Conservation (phyloP, 192 early-diverging fungal genomes). For the Mortierella claussenii region DNA sequence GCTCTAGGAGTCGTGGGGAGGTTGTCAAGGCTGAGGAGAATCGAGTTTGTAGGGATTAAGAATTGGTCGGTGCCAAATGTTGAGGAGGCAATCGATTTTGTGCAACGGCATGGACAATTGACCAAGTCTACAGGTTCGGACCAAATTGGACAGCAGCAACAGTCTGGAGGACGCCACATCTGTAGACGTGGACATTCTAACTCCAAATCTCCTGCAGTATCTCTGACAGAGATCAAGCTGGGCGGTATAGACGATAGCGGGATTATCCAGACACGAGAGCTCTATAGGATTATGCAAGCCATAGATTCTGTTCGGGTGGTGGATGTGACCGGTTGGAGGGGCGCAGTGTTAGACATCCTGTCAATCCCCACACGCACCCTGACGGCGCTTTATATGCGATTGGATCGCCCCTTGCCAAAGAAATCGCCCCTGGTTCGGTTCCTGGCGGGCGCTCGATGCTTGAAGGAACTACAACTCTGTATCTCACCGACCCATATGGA, state of each 20-base stretch:
- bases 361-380: constrained; percentile 9
- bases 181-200: background rate
- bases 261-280: constrained; percentile 4
- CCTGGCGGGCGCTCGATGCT: background rate
- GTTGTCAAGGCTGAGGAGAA: constrained; percentile 3
- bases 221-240: constrained; percentile 21
- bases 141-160: background rate
- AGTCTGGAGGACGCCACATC: background rate
- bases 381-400: background rate
- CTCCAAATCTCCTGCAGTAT: background rate
- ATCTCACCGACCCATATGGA: constrained; percentile 9
- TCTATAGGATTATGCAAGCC: constrained; percentile 21
- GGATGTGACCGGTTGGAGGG: constrained; percentile 21
- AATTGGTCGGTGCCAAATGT: background rate
- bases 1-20: constrained; percentile 11
- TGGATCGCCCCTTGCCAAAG: constrained; percentile 5
- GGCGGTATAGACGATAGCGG: constrained; percentile 18
- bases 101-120: constrained; percentile 3
- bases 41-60: constrained; percentile 19
- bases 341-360: constrained; percentile 10
- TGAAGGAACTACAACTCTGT: constrained; percentile 15
- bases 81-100: constrained; percentile 18
- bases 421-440: background rate
- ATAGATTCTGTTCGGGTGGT: background rate
- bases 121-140: too few relatives aligned